These are phyloP conservation scores for Leccinum truebloodii DNA, from an alignment of 768 basidiomycete genomes.

Conservation along the genomic window DNA sequence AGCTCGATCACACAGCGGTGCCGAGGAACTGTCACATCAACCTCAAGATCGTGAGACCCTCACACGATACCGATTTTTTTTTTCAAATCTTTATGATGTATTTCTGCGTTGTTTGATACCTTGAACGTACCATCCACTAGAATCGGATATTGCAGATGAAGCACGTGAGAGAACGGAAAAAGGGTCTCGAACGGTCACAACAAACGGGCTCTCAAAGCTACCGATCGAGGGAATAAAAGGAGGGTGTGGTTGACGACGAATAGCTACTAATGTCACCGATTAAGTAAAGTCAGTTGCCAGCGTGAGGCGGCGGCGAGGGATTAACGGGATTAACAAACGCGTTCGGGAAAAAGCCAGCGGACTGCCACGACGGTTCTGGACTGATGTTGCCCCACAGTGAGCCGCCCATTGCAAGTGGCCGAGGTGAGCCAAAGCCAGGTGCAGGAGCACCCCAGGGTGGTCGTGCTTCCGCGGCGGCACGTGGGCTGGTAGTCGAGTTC, in stretches of 20 bases:
- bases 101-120: slow-evolving; percentile 33
- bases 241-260: background rate
- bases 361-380: slow-evolving; percentile 51
- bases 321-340: slow-evolving; percentile 50
- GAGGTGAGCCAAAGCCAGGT: slow-evolving; percentile 37
- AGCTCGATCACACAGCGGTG: too few species aligned
- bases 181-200: slow-evolving; percentile 12
- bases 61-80: slow-evolving; percentile 15
- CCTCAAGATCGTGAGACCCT: background rate
- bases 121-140: slow-evolving; percentile 18
- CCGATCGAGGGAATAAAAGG: background rate
- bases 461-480: slow-evolving; percentile 40
- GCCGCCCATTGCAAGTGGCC: slow-evolving; percentile 36
- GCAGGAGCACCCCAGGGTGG: slow-evolving; percentile 49
- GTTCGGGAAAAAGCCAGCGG: slow-evolving; percentile 47
- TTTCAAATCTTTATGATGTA: slow-evolving; percentile 39
- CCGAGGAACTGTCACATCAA: background rate
- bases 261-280: slow-evolving; percentile 20
- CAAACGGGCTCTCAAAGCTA: background rate
- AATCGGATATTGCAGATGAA: slow-evolving; percentile 29
- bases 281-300: slow-evolving; percentile 32
- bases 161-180: slow-evolving; percentile 16
- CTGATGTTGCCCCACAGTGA: slow-evolving; percentile 45
- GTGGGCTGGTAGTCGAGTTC: slow-evolving; percentile 48
- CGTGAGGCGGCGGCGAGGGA: slow-evolving; percentile 48